phyloP scores from a whole-genome alignment of 768 basidiomycete species.

The Calocybe gangraenosa region DNA sequence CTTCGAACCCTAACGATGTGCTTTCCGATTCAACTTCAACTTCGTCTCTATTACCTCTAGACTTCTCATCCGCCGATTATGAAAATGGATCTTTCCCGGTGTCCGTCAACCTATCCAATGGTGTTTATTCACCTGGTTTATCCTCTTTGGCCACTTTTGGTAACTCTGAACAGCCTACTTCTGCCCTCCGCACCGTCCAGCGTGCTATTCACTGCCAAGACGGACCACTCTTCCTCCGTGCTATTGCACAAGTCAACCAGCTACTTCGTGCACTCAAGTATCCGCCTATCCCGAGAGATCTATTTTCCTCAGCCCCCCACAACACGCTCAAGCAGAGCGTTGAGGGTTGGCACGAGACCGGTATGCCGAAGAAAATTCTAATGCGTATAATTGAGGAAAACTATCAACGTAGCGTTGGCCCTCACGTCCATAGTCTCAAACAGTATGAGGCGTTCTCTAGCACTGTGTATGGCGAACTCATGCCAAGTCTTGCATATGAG shows the following conservation, averaged over 20 bases:
- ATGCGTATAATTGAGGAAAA: conserved; percentile 84
- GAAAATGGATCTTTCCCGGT: conserved; percentile 21
- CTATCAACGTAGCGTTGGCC: conserved; percentile 92
- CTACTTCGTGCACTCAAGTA: conserved; percentile 65
- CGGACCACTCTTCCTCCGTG: conserved; percentile 65
- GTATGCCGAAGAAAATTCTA: conserved; percentile 62
- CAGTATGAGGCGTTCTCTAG: conserved; percentile 82
- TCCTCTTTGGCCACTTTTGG: conserved; percentile 28
- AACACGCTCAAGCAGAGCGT: conserved; percentile 50
- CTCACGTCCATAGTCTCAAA: conserved; percentile 74
- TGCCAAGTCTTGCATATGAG: conserved; percentile 77
- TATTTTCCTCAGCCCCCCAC: conserved; percentile 36
- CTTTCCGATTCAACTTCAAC: conserved; percentile 34
- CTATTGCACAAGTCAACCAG: conserved; percentile 58
- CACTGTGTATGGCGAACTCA: conserved; percentile 87
- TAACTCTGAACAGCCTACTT: conserved; percentile 22
- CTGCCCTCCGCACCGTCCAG: conserved; percentile 54
- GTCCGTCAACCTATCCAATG: too few relatives aligned
- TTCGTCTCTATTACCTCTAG: conserved; percentile 35
- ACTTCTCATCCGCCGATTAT: conserved; percentile 29
- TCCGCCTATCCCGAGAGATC: conserved; percentile 49
- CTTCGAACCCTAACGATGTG: conserved; percentile 53
- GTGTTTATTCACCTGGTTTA: conserved; percentile 24
- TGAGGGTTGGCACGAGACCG: conserved; percentile 44
- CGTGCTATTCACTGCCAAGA: conserved; percentile 67